Base-by-base conservation (phyloP, 108 stramenopile species). In the Nitzschia sp. region DNA sequence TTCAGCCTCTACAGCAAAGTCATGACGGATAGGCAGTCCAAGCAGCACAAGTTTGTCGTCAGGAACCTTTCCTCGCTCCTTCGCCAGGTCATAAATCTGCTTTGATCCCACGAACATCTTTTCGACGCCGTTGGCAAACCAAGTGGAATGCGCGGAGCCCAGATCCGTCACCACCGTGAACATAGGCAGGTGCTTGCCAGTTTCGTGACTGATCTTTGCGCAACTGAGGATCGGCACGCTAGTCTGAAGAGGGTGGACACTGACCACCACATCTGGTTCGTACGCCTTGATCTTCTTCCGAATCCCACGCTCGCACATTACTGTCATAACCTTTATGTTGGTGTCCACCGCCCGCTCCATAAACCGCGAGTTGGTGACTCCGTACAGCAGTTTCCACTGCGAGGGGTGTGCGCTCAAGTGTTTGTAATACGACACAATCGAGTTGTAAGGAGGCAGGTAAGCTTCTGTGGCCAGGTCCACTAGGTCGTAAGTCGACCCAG, bases 91-190 rank as follows among this genome's bases (percentile, higher is more conserved):
- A 22, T 66, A 45, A 52, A 98, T 87, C 1, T 72, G 78, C 6
- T 90, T 83, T 8, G 80, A 80, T 0, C 96, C 97, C 16, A 98
- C 96, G 69, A 96, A 98, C 66, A 93, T 83, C 54, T 90, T 89
- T 69, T 97, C 96, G 41, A 93, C 91, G 22, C 93, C 85, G 27
- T 73, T 85, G 26, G 90, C 87, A 69, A 98, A 98, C 98, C 98
- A 98, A 50, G 90, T 85, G 46, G 84, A 80, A 75, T 98, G 98
- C 4, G 91, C 96, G 0, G 76, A 80, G 5, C 95, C 98, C 32
- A 98, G 74, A 80, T 98, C 98, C n/a, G 98, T 98, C 17, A 96
- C 95, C 0, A 98, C 97, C 0, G 98, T 98, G 69, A 96, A 97
- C 67, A 94, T 89, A 35, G 92, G 92, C 52, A 87, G 62, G 52